Evolutionary conservation across 352 stramenopile species (phyloP), one percentile per base, ranked within the genome.

Genomic region (Pythium aquatile): DNA sequence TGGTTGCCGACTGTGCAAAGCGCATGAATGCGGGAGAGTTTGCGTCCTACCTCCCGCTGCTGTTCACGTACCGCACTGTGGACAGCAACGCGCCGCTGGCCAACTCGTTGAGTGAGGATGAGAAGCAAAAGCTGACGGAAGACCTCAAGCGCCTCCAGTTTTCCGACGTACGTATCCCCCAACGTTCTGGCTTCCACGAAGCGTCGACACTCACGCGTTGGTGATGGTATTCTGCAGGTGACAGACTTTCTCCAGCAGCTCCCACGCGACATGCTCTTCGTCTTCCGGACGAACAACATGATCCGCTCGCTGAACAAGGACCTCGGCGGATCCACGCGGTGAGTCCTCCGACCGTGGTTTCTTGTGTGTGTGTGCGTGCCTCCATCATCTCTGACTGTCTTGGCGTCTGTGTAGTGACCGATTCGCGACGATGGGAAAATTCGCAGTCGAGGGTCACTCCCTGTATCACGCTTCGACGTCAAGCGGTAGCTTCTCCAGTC

Each of bases 261-360:
- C 55, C 91, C 91, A 7, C 79, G 87, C 7, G 91, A 97, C 58
- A 94, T 97, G 83, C 64, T 97, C 14, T 97, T 97, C 58, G 84
- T 97, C 17, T 92, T 97, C 48, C 86, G 89, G 32, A 96, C 86
- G 24, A 96, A 93, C 70, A 96, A 97, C 64, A 94, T 97, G 78
- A 88, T 96, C 46, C 87, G 91, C 6, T 75, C 83, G 26, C 70
- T 97, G 26, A 97, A 97, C 73, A 96, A 97, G 56, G 85, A 93
- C 24, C 68, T 96, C 0, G 87, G 87, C 37, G 87, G 89, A 10
- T 89, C 84, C 3, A 93, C 79, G 0, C 76, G 83, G 76, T 90
- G 51, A 39, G 66, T 44, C 14, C 2, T 32, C 44, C 39, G 29
- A 26, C n/a, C 8, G 20, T 54, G 8, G 39, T 16, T 48, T 26